Conservation (phyloP, 1,139 yeast genomes). For the Sugiyamaella sp. region DNA sequence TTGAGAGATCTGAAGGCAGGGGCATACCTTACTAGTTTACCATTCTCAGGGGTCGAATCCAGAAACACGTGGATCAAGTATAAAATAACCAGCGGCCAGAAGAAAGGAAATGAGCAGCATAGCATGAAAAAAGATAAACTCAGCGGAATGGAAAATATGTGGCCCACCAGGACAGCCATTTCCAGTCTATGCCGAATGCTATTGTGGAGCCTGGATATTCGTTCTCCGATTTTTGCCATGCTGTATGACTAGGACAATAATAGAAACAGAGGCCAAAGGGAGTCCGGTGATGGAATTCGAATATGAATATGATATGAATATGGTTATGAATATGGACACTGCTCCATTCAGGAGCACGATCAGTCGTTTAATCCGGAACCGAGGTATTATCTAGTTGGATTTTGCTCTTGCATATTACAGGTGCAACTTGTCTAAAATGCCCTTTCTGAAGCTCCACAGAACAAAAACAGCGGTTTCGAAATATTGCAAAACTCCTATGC, state of each 20-base stretch:
- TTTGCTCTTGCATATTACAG: too few species aligned
- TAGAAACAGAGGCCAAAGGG: too few species aligned
- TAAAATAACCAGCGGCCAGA: constrained; percentile 64
- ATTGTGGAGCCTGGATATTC: background rate
- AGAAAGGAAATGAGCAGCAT: constrained; percentile 63
- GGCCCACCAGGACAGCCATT: constrained; percentile 75
- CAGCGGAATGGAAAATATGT: constrained; percentile 70
- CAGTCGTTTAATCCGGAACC: too few species aligned
- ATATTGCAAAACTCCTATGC: too few species aligned
- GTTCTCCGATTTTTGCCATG: constrained; percentile 1
- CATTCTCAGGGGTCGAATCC: constrained; percentile 74
- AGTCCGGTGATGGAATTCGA: too few species aligned
- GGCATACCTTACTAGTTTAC: constrained; percentile 60
- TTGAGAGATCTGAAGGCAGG: constrained; percentile 58
- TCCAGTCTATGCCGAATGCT: constrained; percentile 55
- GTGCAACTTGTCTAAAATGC: too few species aligned
- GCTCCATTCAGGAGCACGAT: too few species aligned
- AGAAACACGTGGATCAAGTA: constrained; percentile 57
- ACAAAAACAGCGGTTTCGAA: too few species aligned
- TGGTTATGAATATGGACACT: too few species aligned
- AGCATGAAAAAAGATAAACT: constrained; percentile 58
- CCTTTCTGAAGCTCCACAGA: too few species aligned
- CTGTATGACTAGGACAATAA: background rate
- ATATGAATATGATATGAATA: too few species aligned
- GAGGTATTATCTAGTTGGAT: too few species aligned